Conservation (phyloP, 2,329 filamentous ascomycete species). For the Tolypocladium endophyticum region DNA sequence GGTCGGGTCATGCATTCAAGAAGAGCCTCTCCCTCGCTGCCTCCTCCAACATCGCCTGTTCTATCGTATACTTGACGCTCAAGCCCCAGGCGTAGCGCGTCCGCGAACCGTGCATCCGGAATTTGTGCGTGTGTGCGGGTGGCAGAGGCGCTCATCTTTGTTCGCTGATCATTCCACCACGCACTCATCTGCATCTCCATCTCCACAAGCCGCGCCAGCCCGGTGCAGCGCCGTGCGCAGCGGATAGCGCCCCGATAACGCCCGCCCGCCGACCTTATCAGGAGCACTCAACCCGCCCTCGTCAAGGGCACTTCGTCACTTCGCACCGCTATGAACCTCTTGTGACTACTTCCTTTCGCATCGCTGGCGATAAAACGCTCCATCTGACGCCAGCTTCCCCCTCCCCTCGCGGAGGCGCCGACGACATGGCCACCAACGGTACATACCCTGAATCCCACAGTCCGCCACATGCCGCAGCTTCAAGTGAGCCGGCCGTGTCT, state of each 20-base stretch:
- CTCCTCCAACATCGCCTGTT: not conserved
- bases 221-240: not conserved
- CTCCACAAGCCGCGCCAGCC: not conserved
- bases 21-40: not conserved
- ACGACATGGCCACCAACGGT: slow-evolving; percentile 7
- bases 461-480: slow-evolving; percentile 1
- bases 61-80: not conserved
- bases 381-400: not conserved
- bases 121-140: not conserved
- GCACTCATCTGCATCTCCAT: not conserved
- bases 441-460: slow-evolving; percentile 1
- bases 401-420: not conserved
- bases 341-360: not conserved
- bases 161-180: not conserved
- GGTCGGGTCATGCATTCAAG: not conserved
- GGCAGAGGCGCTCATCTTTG: not conserved
- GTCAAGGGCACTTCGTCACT: not conserved
- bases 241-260: not conserved
- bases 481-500: slow-evolving; percentile 4
- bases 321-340: not conserved
- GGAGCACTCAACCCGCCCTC: not conserved
- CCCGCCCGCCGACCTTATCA: not conserved
- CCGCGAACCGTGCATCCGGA: not conserved
- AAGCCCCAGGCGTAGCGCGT: not conserved
- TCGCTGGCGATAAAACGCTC: not conserved